Conservation (phyloP, 73 alveolate species). For the Symbiodinium natans region DNA sequence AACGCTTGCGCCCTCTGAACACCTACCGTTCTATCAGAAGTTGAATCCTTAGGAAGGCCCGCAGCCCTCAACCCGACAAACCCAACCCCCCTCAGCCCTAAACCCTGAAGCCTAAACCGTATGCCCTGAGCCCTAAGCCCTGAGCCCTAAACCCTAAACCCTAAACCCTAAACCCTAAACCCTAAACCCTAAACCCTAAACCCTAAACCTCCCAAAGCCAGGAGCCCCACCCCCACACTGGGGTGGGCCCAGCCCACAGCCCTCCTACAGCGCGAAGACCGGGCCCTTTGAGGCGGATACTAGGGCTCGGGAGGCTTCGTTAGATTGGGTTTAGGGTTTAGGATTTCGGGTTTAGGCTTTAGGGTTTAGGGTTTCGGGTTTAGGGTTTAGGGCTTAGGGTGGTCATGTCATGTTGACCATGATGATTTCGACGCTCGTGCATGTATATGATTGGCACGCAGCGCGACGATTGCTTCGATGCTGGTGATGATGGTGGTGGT, state of each 20-base stretch:
- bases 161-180: neutral
- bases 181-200: neutral
- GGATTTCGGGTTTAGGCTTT: too few relatives aligned
- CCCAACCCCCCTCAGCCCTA: neutral
- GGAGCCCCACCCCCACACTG: constrained; percentile 69
- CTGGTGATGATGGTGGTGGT: too few relatives aligned
- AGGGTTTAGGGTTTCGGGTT: neutral
- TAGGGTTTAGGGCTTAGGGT: neutral
- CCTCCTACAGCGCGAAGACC: neutral
- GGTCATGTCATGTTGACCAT: too few relatives aligned
- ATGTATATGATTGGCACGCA: too few relatives aligned
- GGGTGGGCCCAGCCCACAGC: constrained; percentile 18
- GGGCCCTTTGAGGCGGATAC: too few relatives aligned
- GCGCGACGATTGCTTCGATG: too few relatives aligned
- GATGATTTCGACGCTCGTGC: too few relatives aligned
- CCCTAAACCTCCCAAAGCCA: constrained; percentile 1
- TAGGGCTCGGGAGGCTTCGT: neutral
- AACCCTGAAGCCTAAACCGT: neutral
- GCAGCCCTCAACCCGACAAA: too few relatives aligned
- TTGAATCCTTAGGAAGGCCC: too few relatives aligned
- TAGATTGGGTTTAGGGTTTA: too few relatives aligned
- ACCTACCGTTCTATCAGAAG: too few relatives aligned
- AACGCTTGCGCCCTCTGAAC: too few relatives aligned
- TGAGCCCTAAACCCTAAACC: neutral
- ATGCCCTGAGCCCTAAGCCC: neutral